These are phyloP conservation scores for Toxicodendron radicans DNA, from an alignment of 345 rosid species.

Conservation along the genomic window DNA sequence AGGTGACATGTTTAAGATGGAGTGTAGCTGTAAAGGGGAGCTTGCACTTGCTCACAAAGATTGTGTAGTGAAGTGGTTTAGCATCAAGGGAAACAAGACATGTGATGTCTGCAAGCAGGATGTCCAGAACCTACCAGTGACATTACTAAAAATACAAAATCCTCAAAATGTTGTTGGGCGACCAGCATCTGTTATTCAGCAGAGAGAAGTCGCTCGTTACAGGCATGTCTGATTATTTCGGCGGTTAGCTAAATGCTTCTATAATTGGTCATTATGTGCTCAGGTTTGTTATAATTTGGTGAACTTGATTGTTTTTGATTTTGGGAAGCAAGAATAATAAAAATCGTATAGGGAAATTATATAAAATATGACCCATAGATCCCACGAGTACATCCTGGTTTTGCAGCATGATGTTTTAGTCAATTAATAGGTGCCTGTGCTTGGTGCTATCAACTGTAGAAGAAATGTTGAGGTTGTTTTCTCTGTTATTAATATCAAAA, in stretches of 20 bases:
- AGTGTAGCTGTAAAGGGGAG: slow-evolving; percentile 59
- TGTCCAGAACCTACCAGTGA: slow-evolving; percentile 51
- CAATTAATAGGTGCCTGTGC: not conserved
- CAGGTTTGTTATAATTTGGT: not conserved
- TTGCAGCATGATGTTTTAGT: not conserved
- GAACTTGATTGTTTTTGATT: not conserved
- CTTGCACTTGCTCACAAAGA: slow-evolving; percentile 59
- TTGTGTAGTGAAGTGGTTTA: slow-evolving; percentile 63
- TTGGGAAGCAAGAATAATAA: not conserved
- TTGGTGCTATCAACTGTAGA: not conserved
- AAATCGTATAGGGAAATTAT: not conserved
- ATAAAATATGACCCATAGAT: not conserved
- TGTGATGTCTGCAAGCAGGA: slow-evolving; percentile 24
- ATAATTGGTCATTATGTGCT: not conserved
- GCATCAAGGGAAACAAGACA: slow-evolving; percentile 52
- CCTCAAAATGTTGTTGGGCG: slow-evolving; percentile 30
- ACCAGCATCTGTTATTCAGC: slow-evolving; percentile 23
- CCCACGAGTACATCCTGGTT: not conserved
- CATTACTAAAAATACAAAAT: slow-evolving; percentile 38
- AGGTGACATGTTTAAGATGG: slow-evolving; percentile 57
- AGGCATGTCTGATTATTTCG: slow-evolving; percentile 34
- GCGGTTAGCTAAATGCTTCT: not conserved
- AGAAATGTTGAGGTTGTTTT: not conserved
- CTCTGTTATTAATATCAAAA: not conserved
- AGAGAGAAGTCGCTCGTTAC: slow-evolving; percentile 29